Percentiles rank a stretch among this genome's conserved stretches.
Conservation (phyloP, 345 rosid genomes). For the Punica granatum region DNA sequence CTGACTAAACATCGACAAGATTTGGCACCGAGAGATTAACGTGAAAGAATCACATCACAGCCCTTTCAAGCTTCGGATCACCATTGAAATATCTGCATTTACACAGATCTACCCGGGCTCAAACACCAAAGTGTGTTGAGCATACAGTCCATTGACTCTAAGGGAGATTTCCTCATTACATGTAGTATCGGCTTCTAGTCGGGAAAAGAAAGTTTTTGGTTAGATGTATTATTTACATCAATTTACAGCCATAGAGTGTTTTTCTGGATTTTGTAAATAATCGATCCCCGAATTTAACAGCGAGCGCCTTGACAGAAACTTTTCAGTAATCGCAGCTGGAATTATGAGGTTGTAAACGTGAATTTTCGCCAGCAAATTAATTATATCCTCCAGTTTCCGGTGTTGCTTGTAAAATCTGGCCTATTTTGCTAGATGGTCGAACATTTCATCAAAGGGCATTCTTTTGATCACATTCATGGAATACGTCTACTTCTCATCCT, state of each 20-base stretch:
- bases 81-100: background rate
- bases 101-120: background rate
- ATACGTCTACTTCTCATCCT: too few relatives aligned
- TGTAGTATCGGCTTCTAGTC: background rate
- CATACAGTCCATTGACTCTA: background rate
- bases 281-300: background rate
- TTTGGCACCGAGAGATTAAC: background rate
- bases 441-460: background rate
- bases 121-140: background rate
- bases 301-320: background rate
- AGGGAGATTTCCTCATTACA: background rate
- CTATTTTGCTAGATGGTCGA: background rate
- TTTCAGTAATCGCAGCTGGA: background rate
- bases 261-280: slow-evolving; percentile 10
- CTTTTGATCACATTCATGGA: background rate
- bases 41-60: background rate
- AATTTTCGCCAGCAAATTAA: background rate
- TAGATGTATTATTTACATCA: background rate
- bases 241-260: too few relatives aligned
- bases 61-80: background rate
- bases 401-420: background rate
- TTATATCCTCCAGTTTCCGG: background rate
- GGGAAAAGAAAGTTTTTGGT: background rate
- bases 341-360: background rate
- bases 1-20: slow-evolving; percentile 28